Evolutionary conservation across 306 rosid species (phyloP).

Genomic region (Cicer yamashitae): DNA sequence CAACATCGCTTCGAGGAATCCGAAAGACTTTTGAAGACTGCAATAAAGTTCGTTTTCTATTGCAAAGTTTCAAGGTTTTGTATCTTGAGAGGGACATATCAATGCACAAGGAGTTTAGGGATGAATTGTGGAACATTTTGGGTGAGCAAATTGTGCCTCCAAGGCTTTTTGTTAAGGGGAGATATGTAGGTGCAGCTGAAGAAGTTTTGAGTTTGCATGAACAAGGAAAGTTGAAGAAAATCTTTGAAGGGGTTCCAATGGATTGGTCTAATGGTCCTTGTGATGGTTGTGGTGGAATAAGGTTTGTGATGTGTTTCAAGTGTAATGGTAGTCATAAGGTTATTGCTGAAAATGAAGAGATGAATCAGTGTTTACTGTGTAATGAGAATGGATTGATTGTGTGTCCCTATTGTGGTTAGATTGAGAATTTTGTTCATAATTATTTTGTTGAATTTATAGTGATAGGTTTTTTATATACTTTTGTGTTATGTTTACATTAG

Average conservation of each 20-base stretch:
- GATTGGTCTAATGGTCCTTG: constrained; percentile 62
- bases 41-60: constrained; percentile 69
- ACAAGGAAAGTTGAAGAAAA: constrained; percentile 66
- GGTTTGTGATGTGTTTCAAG: constrained; percentile 73
- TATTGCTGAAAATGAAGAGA: constrained; percentile 46
- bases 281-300: constrained; percentile 75
- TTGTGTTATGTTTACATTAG: neutral
- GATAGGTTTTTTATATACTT: neutral
- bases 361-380: constrained; percentile 58
- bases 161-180: constrained; percentile 77
- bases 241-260: constrained; percentile 63
- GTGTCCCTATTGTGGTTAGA: constrained; percentile 77
- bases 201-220: constrained; percentile 76
- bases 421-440: constrained; percentile 26
- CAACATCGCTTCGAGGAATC: constrained; percentile 79
- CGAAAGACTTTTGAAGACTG: constrained; percentile 87
- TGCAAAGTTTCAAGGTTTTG: constrained; percentile 73
- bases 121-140: constrained; percentile 66
- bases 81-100: constrained; percentile 80
- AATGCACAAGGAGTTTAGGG: constrained; percentile 78
- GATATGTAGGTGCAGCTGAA: constrained; percentile 83
- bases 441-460: neutral
- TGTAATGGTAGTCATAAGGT: constrained; percentile 82
- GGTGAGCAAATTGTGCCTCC: constrained; percentile 69
- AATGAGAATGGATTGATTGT: constrained; percentile 89